Percentiles rank a stretch among this genome's conserved stretches.
Conservation (phyloP, 331 rosid species). For the Malus hybrid region DNA sequence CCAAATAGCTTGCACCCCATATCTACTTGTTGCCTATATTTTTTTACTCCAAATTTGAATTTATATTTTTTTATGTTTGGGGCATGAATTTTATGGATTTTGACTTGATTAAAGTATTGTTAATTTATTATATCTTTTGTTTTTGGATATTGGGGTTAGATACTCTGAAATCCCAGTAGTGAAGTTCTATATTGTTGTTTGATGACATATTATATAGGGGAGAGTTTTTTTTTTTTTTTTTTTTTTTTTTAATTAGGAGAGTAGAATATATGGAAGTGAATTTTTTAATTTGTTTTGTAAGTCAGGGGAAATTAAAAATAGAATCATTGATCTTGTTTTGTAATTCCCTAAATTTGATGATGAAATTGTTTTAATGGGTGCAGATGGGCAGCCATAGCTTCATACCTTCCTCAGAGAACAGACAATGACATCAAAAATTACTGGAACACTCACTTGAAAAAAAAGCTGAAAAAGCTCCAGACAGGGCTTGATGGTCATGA, state of each 20-base stretch:
- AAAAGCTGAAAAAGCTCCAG: conserved; percentile 50
- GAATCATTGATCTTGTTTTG: background rate
- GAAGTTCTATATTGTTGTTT: background rate
- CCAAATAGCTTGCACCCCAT: background rate
- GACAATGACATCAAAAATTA: conserved; percentile 85
- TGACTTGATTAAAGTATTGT: background rate
- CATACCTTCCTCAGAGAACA: conserved; percentile 86
- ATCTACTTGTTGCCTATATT: no score
- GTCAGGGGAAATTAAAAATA: background rate
- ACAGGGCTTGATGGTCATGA: conserved; percentile 22
- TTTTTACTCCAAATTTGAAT: background rate
- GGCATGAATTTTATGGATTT: background rate
- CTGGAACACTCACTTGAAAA: conserved; percentile 89
- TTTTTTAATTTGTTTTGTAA: background rate
- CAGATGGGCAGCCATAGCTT: conserved; percentile 98
- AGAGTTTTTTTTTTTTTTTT: background rate
- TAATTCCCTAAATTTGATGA: background rate
- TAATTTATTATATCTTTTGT: background rate
- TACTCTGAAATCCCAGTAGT: conserved; percentile 10
- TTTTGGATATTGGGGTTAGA: background rate
- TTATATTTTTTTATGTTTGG: background rate
- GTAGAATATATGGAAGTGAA: background rate
- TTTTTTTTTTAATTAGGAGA: background rate
- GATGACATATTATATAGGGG: background rate
- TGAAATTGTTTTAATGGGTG: conserved; percentile 3